A percentile compares a stretch with the other conserved stretches of the same genome.
phyloP scores from a whole-genome alignment of 179 eudicot genomes.

The Silene coronaria region DNA sequence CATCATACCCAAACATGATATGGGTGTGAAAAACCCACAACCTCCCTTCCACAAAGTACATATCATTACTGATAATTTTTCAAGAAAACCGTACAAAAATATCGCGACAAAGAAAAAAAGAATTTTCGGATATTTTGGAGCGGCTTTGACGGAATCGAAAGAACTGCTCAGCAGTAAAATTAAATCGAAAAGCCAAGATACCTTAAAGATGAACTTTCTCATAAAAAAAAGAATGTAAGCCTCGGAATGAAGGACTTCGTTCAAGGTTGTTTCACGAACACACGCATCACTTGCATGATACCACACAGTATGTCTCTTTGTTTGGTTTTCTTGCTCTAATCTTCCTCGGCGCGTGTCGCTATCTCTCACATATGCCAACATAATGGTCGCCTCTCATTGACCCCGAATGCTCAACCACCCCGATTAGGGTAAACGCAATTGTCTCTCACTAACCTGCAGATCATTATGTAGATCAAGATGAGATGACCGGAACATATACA shows the following conservation, averaged over 20 bases:
- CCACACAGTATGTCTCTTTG: constrained; percentile 41
- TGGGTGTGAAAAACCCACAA: constrained; percentile 16
- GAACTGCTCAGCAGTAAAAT: constrained; percentile 5
- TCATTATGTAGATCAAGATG: not conserved
- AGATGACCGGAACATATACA: not conserved
- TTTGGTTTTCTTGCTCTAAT: constrained; percentile 26
- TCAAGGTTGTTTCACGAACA: constrained; percentile 55
- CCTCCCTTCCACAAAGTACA: constrained; percentile 19
- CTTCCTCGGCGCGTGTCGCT: constrained; percentile 18
- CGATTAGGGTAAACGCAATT: constrained; percentile 47
- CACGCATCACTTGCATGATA: constrained; percentile 68
- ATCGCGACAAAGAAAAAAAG: not conserved
- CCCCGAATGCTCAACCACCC: constrained; percentile 85
- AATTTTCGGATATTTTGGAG: constrained; percentile 1
- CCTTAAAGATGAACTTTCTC: constrained; percentile 42
- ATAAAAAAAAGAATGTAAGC: constrained; percentile 82
- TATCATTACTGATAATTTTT: not conserved
- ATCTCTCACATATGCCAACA: constrained; percentile 64
- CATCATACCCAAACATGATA: constrained; percentile 6
- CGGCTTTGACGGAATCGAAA: not conserved
- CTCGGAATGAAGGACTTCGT: constrained; percentile 64
- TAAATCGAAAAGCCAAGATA: not conserved
- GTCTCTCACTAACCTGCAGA: constrained; percentile 47
- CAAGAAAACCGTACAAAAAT: not conserved
- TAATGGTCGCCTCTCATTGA: constrained; percentile 85